phyloP scores from a whole-genome alignment of 2,329 filamentous ascomycete species.

The Fusarium oligoseptatum region DNA sequence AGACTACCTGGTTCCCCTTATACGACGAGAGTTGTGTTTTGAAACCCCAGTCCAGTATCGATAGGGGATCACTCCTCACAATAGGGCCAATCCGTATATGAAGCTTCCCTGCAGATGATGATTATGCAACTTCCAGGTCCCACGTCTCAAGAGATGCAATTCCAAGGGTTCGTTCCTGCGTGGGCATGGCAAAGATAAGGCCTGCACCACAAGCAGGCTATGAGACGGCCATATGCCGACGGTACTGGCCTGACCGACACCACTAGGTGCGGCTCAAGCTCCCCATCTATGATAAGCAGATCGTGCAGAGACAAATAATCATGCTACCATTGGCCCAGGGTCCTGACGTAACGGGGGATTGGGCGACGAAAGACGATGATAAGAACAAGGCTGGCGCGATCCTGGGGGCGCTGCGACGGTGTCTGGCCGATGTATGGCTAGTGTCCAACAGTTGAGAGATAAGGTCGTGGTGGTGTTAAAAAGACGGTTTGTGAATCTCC shows the following conservation, averaged over 20 bases:
- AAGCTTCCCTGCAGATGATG: not conserved
- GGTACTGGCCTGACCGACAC: conserved; percentile 30
- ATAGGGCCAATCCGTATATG: not conserved
- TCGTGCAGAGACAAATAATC: conserved; percentile 36
- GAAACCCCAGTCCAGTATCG: not conserved
- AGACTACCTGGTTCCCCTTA: not conserved
- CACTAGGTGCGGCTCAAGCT: conserved; percentile 43
- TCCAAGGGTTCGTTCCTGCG: conserved; percentile 8
- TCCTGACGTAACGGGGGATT: conserved; percentile 23
- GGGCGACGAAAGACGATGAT: conserved; percentile 35
- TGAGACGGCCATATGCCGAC: conserved; percentile 33
- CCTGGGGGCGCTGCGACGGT: conserved; percentile 17
- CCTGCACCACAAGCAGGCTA: conserved; percentile 21
- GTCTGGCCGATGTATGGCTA: conserved; percentile 25
- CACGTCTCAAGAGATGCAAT: conserved; percentile 28
- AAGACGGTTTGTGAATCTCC: conserved; percentile 41
- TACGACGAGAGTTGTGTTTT: not conserved
- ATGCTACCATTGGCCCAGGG: conserved; percentile 37
- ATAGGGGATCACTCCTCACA: not conserved
- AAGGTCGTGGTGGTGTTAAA: conserved; percentile 38
- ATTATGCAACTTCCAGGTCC: conserved; percentile 19
- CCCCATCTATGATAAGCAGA: conserved; percentile 40
- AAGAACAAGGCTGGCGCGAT: conserved; percentile 34
- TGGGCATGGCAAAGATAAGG: conserved; percentile 43
- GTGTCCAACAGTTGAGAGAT: conserved; percentile 38